Percentiles rank a stretch among this genome's conserved stretches.
Evolutionary conservation across 2,329 filamentous ascomycete species (phyloP).

Genomic region (Mariannaea elegans): DNA sequence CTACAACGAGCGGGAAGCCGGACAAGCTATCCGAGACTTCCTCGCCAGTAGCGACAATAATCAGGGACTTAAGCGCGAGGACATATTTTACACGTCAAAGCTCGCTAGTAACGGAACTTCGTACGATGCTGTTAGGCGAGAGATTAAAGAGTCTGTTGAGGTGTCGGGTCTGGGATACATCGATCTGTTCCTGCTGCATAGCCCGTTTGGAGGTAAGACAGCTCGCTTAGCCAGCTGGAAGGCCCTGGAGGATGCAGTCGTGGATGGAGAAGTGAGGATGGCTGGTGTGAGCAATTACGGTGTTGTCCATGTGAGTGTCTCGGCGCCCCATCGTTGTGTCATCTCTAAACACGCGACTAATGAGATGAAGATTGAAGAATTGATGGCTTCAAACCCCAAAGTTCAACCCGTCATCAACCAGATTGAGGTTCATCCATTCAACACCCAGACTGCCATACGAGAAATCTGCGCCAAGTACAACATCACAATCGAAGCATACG

Average conservation of each 20-base stretch:
- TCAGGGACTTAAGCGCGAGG: slow-evolving; percentile 65
- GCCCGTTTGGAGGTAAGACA: slow-evolving; percentile 76
- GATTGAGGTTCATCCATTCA: slow-evolving; percentile 85
- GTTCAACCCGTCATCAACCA: slow-evolving; percentile 79
- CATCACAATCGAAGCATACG: slow-evolving; percentile 82
- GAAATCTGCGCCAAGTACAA: slow-evolving; percentile 70
- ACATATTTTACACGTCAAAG: slow-evolving; percentile 85
- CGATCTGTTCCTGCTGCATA: slow-evolving; percentile 82
- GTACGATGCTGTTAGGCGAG: slow-evolving; percentile 73
- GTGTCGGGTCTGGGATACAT: slow-evolving; percentile 77
- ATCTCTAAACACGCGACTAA: accelerated
- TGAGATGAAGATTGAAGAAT: slow-evolving; percentile 67
- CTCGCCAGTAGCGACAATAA: slow-evolving; percentile 59
- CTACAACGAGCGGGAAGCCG: slow-evolving; percentile 76
- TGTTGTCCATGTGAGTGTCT: slow-evolving; percentile 74
- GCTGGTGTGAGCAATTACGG: slow-evolving; percentile 85
- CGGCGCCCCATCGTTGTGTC: no score
- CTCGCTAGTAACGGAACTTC: slow-evolving; percentile 70
- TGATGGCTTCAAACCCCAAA: slow-evolving; percentile 69
- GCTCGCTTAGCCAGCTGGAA: slow-evolving; percentile 77
- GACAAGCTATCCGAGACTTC: slow-evolving; percentile 69
- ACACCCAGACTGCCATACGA: slow-evolving; percentile 74
- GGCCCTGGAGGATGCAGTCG: slow-evolving; percentile 79
- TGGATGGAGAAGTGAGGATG: slow-evolving; percentile 73
- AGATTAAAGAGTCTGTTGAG: slow-evolving; percentile 72